phyloP scores from a whole-genome alignment of 2,329 filamentous ascomycete genomes.

The Fusarium sp. region DNA sequence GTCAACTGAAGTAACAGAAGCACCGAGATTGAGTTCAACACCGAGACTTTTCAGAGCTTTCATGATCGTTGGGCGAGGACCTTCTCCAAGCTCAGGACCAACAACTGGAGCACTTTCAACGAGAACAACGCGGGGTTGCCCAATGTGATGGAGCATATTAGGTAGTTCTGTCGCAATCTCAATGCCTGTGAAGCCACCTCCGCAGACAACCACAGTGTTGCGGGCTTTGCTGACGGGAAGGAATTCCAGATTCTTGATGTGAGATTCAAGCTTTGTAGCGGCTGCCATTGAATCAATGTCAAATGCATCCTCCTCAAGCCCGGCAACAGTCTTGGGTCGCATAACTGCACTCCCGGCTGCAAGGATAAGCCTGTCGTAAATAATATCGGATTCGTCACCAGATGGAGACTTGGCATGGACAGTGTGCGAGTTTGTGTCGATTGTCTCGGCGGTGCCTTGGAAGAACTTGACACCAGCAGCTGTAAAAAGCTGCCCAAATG shows the following conservation, averaged over 20 bases:
- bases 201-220: constrained; percentile 49
- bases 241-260: constrained; percentile 35
- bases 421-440: constrained; percentile 21
- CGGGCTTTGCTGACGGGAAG: constrained; percentile 39
- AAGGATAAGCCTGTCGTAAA: constrained; percentile 48
- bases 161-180: constrained; percentile 47
- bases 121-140: constrained; percentile 35
- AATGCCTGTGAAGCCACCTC: constrained; percentile 50
- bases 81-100: constrained; percentile 47
- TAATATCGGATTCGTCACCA: background rate
- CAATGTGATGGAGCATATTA: constrained; percentile 25
- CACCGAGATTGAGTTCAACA: constrained; percentile 45
- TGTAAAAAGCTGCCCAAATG: constrained; percentile 37
- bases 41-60: constrained; percentile 43
- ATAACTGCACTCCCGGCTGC: constrained; percentile 49
- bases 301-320: constrained; percentile 47
- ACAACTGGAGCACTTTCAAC: constrained; percentile 43
- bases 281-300: constrained; percentile 45
- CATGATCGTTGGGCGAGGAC: constrained; percentile 46
- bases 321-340: constrained; percentile 36
- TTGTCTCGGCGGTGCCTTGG: constrained; percentile 31
- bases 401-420: constrained; percentile 20
- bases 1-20: constrained; percentile 40
- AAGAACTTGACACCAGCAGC: constrained; percentile 41
- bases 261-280: constrained; percentile 42